Base-by-base conservation (phyloP, 331 rosid genomes). In the Cydonia oblonga region DNA sequence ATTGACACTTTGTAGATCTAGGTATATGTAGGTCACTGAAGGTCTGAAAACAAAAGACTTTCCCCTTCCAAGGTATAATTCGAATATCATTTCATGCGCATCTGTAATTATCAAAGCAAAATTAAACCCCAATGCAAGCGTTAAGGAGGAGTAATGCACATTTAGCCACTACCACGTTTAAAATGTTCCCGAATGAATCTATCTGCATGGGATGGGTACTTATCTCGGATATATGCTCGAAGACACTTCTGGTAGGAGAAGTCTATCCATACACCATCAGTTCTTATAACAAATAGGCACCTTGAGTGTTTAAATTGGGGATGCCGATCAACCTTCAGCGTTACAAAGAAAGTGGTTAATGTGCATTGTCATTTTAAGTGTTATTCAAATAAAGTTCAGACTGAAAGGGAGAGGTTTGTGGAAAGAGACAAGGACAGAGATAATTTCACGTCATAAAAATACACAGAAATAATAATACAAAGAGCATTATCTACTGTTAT, bases 271-370 rank as follows among this genome's bases (percentile, higher is more conserved):
- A 81, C 84, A 35, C 93, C 96, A 72, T 95, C 96, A 51, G 87
- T 89, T 86, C 98, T 91, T 57, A 91, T 81, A 49, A 93, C 89
- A 80, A 91, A 91, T 32, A 93, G 88, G 84, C 98, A 93, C 80
- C 97, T 87, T 51, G 96, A 82, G 22, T 62, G 72, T 63, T 73
- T 78, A 79, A 86, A 91, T 71, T 83, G 88, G 72, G 99, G 96
- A 83, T 91, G 97, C 64, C 92, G 88, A 79, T 95, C 96, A 23
- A 95, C 97, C 99, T 91, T 84, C 81, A 87, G 71, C 9, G 72
- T 74, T 54, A 81, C 15, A 49, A 70, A 19, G 71, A 46, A 9
- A 64, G 46, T 33, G 53, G 14, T 60, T 58, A 67, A 24, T 40
- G 67, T 25, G 15, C 18, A 18, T 16, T 38, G 1, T 33, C 33